A percentile compares a stretch with the other conserved stretches of the same genome.
Conservation (phyloP, 2,329 filamentous ascomycete genomes). For the Cercospora zeae-maydis region DNA sequence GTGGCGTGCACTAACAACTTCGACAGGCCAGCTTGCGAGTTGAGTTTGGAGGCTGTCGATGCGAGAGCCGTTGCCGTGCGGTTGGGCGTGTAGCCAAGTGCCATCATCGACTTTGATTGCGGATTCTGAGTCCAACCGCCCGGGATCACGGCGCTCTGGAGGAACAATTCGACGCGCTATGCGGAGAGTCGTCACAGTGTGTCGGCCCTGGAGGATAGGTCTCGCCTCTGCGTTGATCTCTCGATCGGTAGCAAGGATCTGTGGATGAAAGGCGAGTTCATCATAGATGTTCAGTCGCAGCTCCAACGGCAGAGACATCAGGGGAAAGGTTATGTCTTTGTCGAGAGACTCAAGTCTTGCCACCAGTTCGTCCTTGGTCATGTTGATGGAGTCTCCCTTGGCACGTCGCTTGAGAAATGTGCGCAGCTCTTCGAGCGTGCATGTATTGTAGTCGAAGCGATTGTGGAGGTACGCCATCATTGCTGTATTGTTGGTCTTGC, state of each 20-base stretch:
- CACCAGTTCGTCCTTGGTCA: neutral
- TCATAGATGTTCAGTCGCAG: neutral
- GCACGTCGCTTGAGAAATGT: neutral
- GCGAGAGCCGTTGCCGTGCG: neutral
- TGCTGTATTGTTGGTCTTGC: neutral
- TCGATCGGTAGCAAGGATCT: neutral
- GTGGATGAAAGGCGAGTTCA: neutral
- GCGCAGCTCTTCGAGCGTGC: neutral
- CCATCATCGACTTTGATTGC: neutral
- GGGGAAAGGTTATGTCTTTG: neutral
- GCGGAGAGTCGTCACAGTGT: neutral
- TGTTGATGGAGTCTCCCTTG: neutral
- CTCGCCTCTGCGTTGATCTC: neutral
- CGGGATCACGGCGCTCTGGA: neutral
- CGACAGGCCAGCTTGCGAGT: neutral
- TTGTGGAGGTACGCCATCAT: neutral
- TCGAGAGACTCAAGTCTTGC: neutral
- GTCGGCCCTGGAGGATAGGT: neutral
- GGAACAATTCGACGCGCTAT: neutral
- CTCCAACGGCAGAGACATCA: neutral
- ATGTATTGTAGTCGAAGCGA: neutral
- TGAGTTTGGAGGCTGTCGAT: neutral
- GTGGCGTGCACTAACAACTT: neutral
- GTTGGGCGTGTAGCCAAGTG: neutral
- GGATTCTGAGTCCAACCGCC: neutral